phyloP scores from a whole-genome alignment of 257 asterid genomes.

The Plantago major region DNA sequence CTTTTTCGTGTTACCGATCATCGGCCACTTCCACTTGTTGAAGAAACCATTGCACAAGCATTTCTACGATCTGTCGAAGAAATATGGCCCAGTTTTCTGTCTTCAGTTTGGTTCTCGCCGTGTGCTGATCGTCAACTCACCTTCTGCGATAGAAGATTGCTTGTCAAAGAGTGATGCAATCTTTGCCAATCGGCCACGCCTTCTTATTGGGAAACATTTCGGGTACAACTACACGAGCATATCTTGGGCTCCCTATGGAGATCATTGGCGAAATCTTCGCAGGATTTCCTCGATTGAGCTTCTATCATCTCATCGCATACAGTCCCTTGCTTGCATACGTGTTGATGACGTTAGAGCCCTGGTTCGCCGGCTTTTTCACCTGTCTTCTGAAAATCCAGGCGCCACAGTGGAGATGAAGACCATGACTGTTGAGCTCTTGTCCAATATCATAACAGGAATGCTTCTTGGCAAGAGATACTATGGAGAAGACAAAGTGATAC shows the following conservation, averaged over 20 bases:
- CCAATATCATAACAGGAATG: slow-evolving; percentile 3
- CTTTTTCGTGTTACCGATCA: not conserved
- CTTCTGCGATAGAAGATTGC: slow-evolving; percentile 1
- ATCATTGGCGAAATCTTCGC: slow-evolving; percentile 5
- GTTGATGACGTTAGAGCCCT: not conserved
- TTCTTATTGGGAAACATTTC: not conserved
- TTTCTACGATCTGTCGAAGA: not conserved
- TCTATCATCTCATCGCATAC: not conserved
- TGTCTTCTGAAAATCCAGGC: not conserved
- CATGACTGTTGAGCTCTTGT: not conserved
- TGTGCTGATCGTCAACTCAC: slow-evolving; percentile 5
- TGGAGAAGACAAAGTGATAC: not conserved
- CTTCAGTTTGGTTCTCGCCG: slow-evolving; percentile 28
- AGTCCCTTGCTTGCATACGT: not conserved
- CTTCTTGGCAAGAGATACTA: slow-evolving; percentile 1
- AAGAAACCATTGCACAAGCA: slow-evolving; percentile 8
- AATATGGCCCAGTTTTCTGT: slow-evolving; percentile 1
- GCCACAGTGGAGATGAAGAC: not conserved
- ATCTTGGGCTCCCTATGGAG: slow-evolving; percentile 6
- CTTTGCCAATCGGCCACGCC: slow-evolving; percentile 5
- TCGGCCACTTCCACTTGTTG: slow-evolving; percentile 3
- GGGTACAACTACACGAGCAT: slow-evolving; percentile 7
- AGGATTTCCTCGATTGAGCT: slow-evolving; percentile 4
- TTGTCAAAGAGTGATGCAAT: not conserved
- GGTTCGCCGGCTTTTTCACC: not conserved